These are phyloP conservation scores for Cordyceps pruinosa DNA, from an alignment of 2,329 filamentous ascomycete species.

Conservation along the genomic window DNA sequence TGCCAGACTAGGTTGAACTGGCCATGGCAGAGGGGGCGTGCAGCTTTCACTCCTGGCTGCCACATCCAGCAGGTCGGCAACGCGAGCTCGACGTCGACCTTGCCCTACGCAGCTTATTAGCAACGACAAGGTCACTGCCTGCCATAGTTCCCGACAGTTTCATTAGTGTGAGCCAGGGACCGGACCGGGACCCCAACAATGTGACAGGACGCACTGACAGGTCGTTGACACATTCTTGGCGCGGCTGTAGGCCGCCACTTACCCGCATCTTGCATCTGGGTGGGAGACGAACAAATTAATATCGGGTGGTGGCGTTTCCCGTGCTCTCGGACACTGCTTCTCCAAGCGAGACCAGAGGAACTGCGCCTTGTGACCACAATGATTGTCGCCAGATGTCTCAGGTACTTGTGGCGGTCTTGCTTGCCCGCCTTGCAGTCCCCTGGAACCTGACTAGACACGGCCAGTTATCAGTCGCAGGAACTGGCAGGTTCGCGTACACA, in stretches of 20 bases:
- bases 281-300: neutral
- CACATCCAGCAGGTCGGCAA: neutral
- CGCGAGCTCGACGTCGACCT: neutral
- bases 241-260: conserved; percentile 8
- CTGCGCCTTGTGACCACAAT: neutral
- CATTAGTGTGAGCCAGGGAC: neutral
- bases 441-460: too few relatives aligned
- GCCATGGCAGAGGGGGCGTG: neutral
- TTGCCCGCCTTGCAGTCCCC: neutral
- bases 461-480: neutral
- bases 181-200: neutral
- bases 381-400: neutral
- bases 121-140: neutral
- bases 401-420: neutral
- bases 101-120: neutral
- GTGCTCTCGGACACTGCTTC: neutral
- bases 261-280: neutral
- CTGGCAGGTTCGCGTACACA: too few relatives aligned
- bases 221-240: conserved; percentile 4
- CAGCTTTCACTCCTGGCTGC: neutral
- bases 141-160: neutral
- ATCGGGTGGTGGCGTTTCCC: neutral
- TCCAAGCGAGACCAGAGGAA: neutral
- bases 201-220: conserved; percentile 8
- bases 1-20: too few relatives aligned